Evolutionary conservation across 306 rosid genomes (phyloP), one percentile per base, ranked within the genome.

Genomic region (Quercus gilva): DNA sequence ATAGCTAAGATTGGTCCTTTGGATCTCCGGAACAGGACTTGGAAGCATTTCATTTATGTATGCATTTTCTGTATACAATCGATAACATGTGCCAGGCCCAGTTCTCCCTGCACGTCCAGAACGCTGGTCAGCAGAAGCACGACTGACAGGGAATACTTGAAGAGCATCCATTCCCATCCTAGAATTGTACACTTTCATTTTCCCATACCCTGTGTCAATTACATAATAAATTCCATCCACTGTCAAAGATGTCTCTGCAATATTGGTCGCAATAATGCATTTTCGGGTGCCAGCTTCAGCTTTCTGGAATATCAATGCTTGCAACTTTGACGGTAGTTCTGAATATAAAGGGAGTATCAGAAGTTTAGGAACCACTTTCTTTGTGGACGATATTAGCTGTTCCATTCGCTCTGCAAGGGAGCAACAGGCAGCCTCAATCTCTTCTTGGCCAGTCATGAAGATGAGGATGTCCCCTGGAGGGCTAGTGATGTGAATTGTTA

Each of bases 121-220:
- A 76, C 99, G 97, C 89, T 95, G 99, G 76, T 95, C 96, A 69
- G 99, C 99, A 84, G 99, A 98, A 80, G 99, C 99, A 35, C 94
- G 96, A 75, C 99, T 95, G 72, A 84, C 92, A 26, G 99, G 99
- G 85, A 95, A 95, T 79, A 95, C 99, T 76, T 95, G 99, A 71
- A 95, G 94, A 43, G 99, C 99, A 84, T 95, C 99, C 99, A 95
- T 95, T 31, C 99, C 99, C 99, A 95, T 95, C 86, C 96, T 87
- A 64, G 99, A 98, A 69, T 95, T 95, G 82, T 95, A 95, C 41
- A 95, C 99, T 84, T 95, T 95, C 99, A 95, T 95, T 86, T 95
- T 95, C 43, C 99, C 96, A 79, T 92, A 95, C 23, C 99, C 99
- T 0, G 99, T 91, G 90, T 95, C 99, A 56, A 95, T 95, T 79